phyloP scores from a whole-genome alignment of 1,139 yeast genomes.

The Debaryomycetaceae sp. region DNA sequence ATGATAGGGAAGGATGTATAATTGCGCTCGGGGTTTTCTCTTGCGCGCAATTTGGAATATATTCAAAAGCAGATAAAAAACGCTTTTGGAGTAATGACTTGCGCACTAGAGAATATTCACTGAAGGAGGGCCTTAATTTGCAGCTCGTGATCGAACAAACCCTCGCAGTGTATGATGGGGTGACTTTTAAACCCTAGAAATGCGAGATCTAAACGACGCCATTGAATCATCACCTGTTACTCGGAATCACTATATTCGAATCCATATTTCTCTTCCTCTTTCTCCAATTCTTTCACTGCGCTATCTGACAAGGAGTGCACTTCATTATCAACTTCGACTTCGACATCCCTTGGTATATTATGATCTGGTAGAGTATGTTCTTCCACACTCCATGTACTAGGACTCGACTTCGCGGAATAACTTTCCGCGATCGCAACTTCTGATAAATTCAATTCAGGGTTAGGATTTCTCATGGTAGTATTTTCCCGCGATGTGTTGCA shows the following conservation, averaged over 20 bases:
- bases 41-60: too few relatives aligned
- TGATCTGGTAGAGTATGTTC: neutral
- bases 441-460: neutral
- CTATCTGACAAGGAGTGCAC: neutral
- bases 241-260: conserved; percentile 13
- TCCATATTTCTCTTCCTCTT: conserved; percentile 8
- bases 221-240: neutral
- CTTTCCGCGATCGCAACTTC: neutral
- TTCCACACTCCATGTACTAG: neutral
- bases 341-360: neutral
- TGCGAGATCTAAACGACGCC: too few relatives aligned
- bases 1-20: too few relatives aligned
- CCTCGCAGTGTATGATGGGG: too few relatives aligned
- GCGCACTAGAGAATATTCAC: too few relatives aligned
- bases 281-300: neutral
- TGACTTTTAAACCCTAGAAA: too few relatives aligned
- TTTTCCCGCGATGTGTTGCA: neutral
- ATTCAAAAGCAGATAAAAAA: too few relatives aligned
- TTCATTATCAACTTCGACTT: neutral
- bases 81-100: too few relatives aligned
- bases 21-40: too few relatives aligned
- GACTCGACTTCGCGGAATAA: neutral
- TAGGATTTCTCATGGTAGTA: neutral
- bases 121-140: too few relatives aligned
- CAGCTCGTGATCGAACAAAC: too few relatives aligned